Evolutionary conservation across 2,329 filamentous ascomycete species (phyloP), one percentile per base, ranked within the genome.

Genomic region (Lizonia empirigonia): DNA sequence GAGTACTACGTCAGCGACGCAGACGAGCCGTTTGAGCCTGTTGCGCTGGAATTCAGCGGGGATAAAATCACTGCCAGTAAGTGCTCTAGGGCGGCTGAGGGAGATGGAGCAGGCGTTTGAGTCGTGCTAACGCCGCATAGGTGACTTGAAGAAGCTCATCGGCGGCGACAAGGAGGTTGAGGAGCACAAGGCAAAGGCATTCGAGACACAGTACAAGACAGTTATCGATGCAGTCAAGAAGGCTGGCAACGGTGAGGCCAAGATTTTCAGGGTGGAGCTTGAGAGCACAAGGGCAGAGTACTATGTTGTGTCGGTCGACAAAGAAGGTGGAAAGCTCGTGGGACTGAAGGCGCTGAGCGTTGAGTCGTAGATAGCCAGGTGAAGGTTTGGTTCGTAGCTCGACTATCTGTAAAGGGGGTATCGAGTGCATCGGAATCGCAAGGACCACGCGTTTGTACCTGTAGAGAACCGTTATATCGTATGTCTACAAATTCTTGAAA

Each of bases 21-120:
- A 23, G 91, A 96, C 70, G 90, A 95, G 78, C 86, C 88, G 4
- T 96, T 96, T 73, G 85, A 89, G 70, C 84, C 85, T 3, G 89
- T 96, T 5, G 84, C 82, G 44, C 71, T 96, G 60, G 80, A 78
- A 59, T 90, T 82, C 76, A 72, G 78, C 16, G 80, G 81, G 56
- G 74, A 69, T 40, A 77, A 3, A 66, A 88, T 62, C 84, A 86
- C 83, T 59, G 85, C 62, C 20, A 88, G 68, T 64, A 80, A 32
- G 27, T 29, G 32, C 8, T 38, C 18, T 6, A 13, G 18, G 18
- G 10, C 23, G 34, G 19, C 16, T 3, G 32, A 34, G 32, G 15
- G 8, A 4, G 18, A 19, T 34, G 13, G n/a, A 15, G 27, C 27
- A 30, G n/a, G 13, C 6, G 27, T 13, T 30, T 30, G 27, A 30